Percentiles rank a stretch among this genome's conserved stretches.
Conservation (phyloP, 2,329 filamentous ascomycete genomes). For the Phialophora verrucosa region DNA sequence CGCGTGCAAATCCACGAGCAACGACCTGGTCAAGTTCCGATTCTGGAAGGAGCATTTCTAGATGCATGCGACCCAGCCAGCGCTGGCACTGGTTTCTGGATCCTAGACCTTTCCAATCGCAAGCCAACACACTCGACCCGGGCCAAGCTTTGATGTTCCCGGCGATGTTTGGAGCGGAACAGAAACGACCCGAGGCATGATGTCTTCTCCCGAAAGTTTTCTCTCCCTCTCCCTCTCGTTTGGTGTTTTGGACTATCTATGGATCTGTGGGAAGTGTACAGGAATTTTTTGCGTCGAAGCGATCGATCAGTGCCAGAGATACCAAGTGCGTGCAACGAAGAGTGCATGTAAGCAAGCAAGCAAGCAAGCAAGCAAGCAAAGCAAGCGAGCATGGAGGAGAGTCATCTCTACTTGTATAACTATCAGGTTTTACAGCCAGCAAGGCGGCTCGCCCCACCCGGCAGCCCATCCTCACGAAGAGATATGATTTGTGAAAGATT, state of each 20-base stretch:
- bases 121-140: background rate
- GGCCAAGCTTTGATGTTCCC: background rate
- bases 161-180: background rate
- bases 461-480: background rate
- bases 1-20: slow-evolving; percentile 75
- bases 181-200: background rate
- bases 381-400: background rate
- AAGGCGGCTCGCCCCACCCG: background rate
- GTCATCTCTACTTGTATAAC: background rate
- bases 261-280: background rate
- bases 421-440: background rate
- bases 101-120: background rate
- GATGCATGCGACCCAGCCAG: slow-evolving; percentile 4
- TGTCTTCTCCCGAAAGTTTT: background rate
- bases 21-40: slow-evolving; percentile 83
- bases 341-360: background rate
- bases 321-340: background rate
- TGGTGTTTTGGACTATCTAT: background rate
- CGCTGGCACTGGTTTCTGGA: background rate
- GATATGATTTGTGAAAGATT: slow-evolving; percentile 1
- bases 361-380: background rate
- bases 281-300: background rate
- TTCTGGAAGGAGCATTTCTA: slow-evolving; percentile 96
- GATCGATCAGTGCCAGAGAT: background rate
- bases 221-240: background rate